Evolutionary conservation across 768 basidiomycete genomes (phyloP).

Genomic region (Xerocomellus chrysenteron): DNA sequence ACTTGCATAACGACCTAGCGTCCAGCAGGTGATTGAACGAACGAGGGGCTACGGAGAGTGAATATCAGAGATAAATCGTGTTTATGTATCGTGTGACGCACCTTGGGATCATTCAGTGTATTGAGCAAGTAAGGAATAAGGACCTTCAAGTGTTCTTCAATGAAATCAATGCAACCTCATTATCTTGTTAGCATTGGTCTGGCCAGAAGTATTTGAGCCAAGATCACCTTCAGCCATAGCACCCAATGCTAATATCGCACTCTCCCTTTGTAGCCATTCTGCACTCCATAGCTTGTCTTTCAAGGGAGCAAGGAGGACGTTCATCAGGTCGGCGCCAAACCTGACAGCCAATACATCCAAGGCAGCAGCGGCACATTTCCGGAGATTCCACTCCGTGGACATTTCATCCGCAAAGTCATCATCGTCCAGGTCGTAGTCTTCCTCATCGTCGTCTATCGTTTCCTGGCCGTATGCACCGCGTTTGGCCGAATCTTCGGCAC

Average conservation of each 20-base stretch:
- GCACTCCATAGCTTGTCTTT: constrained; percentile 91
- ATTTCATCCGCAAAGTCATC: constrained; percentile 92
- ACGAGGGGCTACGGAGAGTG: constrained; percentile 73
- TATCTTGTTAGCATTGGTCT: constrained; percentile 7
- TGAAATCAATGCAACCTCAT: constrained; percentile 91
- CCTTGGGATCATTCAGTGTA: constrained; percentile 90
- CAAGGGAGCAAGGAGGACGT: constrained; percentile 82
- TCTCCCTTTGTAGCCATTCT: constrained; percentile 95
- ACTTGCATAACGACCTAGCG: constrained; percentile 95
- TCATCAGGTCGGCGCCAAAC: constrained; percentile 86
- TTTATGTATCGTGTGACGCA: constrained; percentile 31
- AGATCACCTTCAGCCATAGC: constrained; percentile 95
- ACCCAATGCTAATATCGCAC: constrained; percentile 92
- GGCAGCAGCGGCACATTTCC: constrained; percentile 97
- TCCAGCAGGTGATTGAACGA: constrained; percentile 99
- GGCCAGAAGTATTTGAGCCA: background rate
- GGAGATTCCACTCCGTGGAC: constrained; percentile 97
- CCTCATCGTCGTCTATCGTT: constrained; percentile 80
- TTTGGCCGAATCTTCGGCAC: constrained; percentile 38
- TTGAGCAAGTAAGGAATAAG: constrained; percentile 91
- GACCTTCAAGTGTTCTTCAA: constrained; percentile 92
- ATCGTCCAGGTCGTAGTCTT: constrained; percentile 83
- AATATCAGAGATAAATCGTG: background rate
- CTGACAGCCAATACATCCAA: constrained; percentile 95
- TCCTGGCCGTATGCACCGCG: constrained; percentile 77